phyloP scores from a whole-genome alignment of 2,329 filamentous ascomycete species.

The Thelonectria blattea region DNA sequence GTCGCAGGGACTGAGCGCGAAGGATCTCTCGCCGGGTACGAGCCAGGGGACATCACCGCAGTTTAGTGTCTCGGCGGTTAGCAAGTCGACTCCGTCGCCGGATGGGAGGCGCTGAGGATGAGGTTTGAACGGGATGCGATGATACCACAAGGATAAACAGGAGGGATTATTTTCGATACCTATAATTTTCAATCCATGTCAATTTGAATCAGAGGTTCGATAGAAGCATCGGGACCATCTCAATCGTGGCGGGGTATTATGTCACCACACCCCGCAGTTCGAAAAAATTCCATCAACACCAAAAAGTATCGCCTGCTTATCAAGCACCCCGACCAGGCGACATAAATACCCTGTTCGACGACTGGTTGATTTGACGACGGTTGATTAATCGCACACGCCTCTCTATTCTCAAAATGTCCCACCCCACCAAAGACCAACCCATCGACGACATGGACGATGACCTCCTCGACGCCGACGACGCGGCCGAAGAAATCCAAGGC shows the following conservation, averaged over 20 bases:
- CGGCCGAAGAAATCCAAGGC: slow-evolving; percentile 76
- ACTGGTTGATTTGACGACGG: background rate
- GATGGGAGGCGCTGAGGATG: slow-evolving; percentile 4
- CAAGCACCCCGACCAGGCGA: slow-evolving; percentile 14
- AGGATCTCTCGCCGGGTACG: slow-evolving; percentile 1
- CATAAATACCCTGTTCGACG: slow-evolving; percentile 5
- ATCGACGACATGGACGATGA: slow-evolving; percentile 35
- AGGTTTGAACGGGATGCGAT: background rate
- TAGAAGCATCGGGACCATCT: background rate
- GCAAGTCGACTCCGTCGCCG: background rate
- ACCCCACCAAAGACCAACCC: slow-evolving; percentile 23
- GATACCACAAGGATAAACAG: slow-evolving; percentile 13
- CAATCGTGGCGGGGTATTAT: slow-evolving; percentile 18
- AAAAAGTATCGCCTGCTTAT: slow-evolving; percentile 37
- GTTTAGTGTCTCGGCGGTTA: background rate
- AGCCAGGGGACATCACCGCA: background rate
- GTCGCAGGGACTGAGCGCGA: slow-evolving; percentile 5
- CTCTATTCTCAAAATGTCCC: slow-evolving; percentile 43
- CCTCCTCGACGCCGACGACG: slow-evolving; percentile 62
- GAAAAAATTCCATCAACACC: slow-evolving; percentile 35
- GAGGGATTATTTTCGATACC: background rate
- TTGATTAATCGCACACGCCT: slow-evolving; percentile 26
- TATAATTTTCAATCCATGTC: no score
- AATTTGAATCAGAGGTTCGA: no score
- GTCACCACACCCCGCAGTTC: slow-evolving; percentile 37